These are phyloP conservation scores for Boletellus sp. DNA, from an alignment of 768 basidiomycete genomes.

Conservation along the genomic window DNA sequence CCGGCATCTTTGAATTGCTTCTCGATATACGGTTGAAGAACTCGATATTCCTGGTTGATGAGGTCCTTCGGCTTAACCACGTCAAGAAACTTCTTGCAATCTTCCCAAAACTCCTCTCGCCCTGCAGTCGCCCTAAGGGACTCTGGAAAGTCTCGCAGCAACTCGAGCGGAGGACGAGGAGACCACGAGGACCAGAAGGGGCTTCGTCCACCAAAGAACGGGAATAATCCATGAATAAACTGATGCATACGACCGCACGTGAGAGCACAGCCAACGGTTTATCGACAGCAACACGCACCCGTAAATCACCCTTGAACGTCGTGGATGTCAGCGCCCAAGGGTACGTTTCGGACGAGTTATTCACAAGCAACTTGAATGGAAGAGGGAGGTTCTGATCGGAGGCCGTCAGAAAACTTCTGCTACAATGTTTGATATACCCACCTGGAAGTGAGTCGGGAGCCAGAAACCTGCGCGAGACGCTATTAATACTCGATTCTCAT, in stretches of 20 bases:
- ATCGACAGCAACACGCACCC: neutral
- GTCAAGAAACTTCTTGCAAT: conserved; percentile 1
- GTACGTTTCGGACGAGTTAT: conserved; percentile 1
- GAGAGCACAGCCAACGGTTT: neutral
- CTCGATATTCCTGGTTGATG: conserved; percentile 1
- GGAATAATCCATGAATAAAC: conserved; percentile 13
- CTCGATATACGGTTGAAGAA: conserved; percentile 5
- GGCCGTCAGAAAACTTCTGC: neutral
- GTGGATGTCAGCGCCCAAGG: conserved; percentile 3
- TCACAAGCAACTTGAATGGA: conserved; percentile 5
- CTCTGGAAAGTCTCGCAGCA: conserved; percentile 15
- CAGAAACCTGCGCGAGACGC: neutral
- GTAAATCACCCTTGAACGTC: conserved; percentile 1
- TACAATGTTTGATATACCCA: neutral
- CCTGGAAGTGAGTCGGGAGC: conserved; percentile 13
- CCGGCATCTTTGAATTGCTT: neutral
- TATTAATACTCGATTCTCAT: neutral
- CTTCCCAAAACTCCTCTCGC: neutral
- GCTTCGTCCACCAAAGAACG: conserved; percentile 18
- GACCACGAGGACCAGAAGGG: conserved; percentile 17
- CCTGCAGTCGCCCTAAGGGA: neutral
- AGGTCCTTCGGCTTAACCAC: neutral
- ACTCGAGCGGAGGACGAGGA: conserved; percentile 6
- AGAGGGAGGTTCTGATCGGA: conserved; percentile 3
- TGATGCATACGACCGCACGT: neutral